phyloP scores from a whole-genome alignment of 2,329 filamentous ascomycete genomes.

The Neonectria faginata region DNA sequence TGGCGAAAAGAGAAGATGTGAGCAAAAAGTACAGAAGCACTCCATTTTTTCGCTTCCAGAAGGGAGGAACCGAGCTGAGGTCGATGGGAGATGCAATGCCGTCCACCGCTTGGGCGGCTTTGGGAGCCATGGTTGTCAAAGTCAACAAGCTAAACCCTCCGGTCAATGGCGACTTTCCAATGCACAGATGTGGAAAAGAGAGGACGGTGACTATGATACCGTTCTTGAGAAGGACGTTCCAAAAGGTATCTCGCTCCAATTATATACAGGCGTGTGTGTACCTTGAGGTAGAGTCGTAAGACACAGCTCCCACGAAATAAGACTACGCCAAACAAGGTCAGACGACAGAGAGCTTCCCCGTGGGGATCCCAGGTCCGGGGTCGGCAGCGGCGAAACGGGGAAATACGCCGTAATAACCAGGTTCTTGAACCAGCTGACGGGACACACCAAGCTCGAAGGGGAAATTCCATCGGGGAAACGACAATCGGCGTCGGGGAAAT shows the following conservation, averaged over 20 bases:
- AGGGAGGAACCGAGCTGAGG: slow-evolving; percentile 47
- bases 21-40: slow-evolving; percentile 57
- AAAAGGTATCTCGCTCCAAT: slow-evolving; percentile 8
- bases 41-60: slow-evolving; percentile 56
- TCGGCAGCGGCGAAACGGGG: slow-evolving; percentile 30
- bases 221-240: neutral
- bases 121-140: slow-evolving; percentile 47
- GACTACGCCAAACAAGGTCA: slow-evolving; percentile 6
- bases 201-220: neutral
- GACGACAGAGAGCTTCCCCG: slow-evolving; percentile 32
- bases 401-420: slow-evolving; percentile 17
- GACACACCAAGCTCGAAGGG: slow-evolving; percentile 4
- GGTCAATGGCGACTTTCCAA: neutral
- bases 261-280: slow-evolving; percentile 28
- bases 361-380: slow-evolving; percentile 31
- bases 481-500: slow-evolving; percentile 3
- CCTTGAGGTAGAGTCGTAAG: neutral
- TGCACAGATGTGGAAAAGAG: neutral
- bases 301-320: neutral
- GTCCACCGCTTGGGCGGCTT: slow-evolving; percentile 48
- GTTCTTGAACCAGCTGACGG: neutral
- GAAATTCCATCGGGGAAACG: slow-evolving; percentile 25
- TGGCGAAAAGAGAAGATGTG: slow-evolving; percentile 56
- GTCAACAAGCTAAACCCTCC: neutral
- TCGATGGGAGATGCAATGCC: slow-evolving; percentile 49